Base-by-base conservation (phyloP, 1,284 basidiomycete species). In the Coriolopsis trogii region DNA sequence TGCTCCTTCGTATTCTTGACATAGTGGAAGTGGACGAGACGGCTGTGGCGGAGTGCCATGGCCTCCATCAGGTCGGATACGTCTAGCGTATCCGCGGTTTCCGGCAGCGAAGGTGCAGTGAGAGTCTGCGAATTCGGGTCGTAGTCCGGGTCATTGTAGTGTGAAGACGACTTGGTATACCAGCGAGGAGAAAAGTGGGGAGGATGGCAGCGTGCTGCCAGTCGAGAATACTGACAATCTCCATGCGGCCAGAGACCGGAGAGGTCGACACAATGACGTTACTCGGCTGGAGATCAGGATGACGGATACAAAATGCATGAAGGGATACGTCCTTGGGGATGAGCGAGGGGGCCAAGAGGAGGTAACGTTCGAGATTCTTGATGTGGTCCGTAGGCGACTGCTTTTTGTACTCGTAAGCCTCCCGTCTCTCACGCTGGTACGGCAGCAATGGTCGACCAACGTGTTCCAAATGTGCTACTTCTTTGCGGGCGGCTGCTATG, bases 391-490 rank as follows among this genome's bases (percentile, higher is more conserved):
- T 72, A 16, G 78, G 79, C 49, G 67, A 66, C 74, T 82, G 79
- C 67, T 75, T 50, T 70, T 79, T 20, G 72, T 74, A 79, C 62
- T 70, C n/a, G 65, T 79, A 81, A 53, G 25, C 55, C 4, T 69
- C 68, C 71, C 79, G 75, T 55, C 76, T 72, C 29, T 33, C 53
- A 41, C 76, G 79, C 57, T 65, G 72, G 61, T 77, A 75, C 47
- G 79, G 80, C 37, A 77, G 76, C 61, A 55, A 41, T n/a, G 78
- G 79, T 70, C 48, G 70, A 62, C 78, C 80, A 62, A 81, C 81
- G 53, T 62, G 68, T 50, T 73, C 40, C 47, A 82, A 66, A 66
- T 79, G 80, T 3, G 77, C 77, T 6, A 74, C 51, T 67, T 83
- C 80, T 68, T 82, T 82, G 38, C 53, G 42, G 1, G 79, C 79